Evolutionary conservation across 768 basidiomycete genomes (phyloP), one percentile per base, ranked within the genome.

Genomic region (Naganishia antarctica): DNA sequence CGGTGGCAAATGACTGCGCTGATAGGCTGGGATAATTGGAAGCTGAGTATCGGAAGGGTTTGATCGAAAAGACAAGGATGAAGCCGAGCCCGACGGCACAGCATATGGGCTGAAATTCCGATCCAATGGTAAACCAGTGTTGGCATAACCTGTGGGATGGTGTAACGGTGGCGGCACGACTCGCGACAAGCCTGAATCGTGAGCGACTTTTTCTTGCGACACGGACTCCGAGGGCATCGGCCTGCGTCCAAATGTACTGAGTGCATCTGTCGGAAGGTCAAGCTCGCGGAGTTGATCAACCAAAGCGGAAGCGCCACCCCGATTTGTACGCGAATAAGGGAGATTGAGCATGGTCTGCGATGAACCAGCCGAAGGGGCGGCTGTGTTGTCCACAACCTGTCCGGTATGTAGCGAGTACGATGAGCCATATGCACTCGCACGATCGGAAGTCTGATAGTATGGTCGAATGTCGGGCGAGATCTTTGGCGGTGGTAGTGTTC

Each of bases 281-380:
- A 79, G 72, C 58, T 76, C 74, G 16, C 74, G 71, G 1, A 79
- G 66, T 45, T 77, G 76, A 61, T 79, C 70, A 28, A 79, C 74
- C 46, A 79, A 61, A 9, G 71, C 69, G 5, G 69, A 68, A 9
- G 66, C 68, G 6, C 68, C 66, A 23, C 53, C 53, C 1, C 53
- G 53, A 57, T 57, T 41, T 3, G 53, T 21, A 25, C 53, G 53
- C 1, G 13, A 13, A 40, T 57, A 57, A 21, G 53, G 32, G 18
- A 37, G n/a, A 12, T 58, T 64, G 58, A 61, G 51, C 44, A 65
- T 48, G 26, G 64, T 65, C 50, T 49, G 67, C 4, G 64, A 68
- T 13, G 60, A 64, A 13, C 61, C 66, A 4, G 50, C 50, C 2
- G 62, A 63, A 13, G 60, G 65, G 8, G 66, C 53, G 11, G 41